Conservation (phyloP, 805 yeast genomes). For the Priceomyces haplophilus region DNA sequence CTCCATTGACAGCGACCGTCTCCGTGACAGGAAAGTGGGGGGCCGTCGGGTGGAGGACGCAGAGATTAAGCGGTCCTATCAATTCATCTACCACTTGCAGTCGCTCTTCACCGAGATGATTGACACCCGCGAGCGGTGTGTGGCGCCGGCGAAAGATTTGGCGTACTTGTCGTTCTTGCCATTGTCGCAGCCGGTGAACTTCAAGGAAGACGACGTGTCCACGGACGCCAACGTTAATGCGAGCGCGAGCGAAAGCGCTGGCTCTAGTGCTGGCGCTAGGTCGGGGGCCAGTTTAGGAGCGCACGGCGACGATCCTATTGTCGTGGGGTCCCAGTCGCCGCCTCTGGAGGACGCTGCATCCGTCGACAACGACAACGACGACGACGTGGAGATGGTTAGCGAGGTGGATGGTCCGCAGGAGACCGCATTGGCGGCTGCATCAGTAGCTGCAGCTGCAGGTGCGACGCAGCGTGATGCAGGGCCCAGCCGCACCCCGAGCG, state of each 20-base stretch:
- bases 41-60: conserved; percentile 77
- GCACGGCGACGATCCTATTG: conserved; percentile 15
- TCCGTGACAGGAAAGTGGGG: conserved; percentile 67
- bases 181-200: conserved; percentile 61
- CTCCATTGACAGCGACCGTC: conserved; percentile 21
- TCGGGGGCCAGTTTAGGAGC: too few species aligned
- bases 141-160: conserved; percentile 77
- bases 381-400: conserved; percentile 8
- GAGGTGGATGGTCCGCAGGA: conserved; percentile 7
- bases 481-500: too few species aligned
- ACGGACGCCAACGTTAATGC: neutral
- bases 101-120: conserved; percentile 70
- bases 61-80: conserved; percentile 79
- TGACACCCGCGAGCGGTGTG: conserved; percentile 56
- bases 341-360: neutral
- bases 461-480: too few species aligned
- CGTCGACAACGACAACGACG: conserved; percentile 1
- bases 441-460: too few species aligned
- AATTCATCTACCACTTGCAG: conserved; percentile 72
- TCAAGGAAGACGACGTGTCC: conserved; percentile 39
- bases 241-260: neutral
- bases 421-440: too few species aligned
- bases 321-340: conserved; percentile 8
- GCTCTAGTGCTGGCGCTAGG: too few species aligned
- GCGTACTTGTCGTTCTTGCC: conserved; percentile 87